Evolutionary conservation across 2,329 filamentous ascomycete genomes (phyloP), one percentile per base, ranked within the genome.

Genomic region (Cordyceps cateniannulata): DNA sequence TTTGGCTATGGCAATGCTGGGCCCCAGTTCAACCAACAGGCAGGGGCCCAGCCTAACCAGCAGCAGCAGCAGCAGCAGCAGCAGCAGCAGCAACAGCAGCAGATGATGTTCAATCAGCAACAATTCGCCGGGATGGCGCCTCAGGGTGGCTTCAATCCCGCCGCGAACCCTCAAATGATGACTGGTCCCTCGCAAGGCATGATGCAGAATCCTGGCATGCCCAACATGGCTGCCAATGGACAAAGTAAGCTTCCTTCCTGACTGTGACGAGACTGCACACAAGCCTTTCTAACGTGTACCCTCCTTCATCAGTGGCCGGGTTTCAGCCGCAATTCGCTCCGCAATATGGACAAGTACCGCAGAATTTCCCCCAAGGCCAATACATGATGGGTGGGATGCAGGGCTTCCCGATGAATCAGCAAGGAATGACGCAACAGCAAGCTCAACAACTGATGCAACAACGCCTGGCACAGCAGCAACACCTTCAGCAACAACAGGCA

Each of bases 141-240:
- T 61, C 81, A 83, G 69, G 75, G 74, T 62, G 73, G 71, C 64
- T 85, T 83, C 66, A 76, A 76, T 54, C 77, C 77, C 52, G 79
- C 76, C 65, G 78, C 78, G 57, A 83, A 81, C 65, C 74, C 77
- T 58, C 75, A 81, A 72, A 83, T 85, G 80, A 83, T 83, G 77
- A 73, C 76, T 54, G 77, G 75, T 65, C 80, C 78, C 45, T 77
- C 79, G 73, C 78, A 76, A 72, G 82, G 79, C 69, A 85, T 87
- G 83, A 86, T 87, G 84, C 84, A 82, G 74, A 84, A 80, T 70
- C 72, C 81, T 66, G 79, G 75, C 69, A 83, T 85, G 81, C 79
- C 78, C 65, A 81, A 82, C 70, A 84, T 85, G 81, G 75, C 76
- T 65, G 73, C 79, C 65, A 85, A 84, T 76, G 81, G 82, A 58